Evolutionary conservation across 2,329 filamentous ascomycete genomes (phyloP).

Genomic region (Fusarium virguliforme): DNA sequence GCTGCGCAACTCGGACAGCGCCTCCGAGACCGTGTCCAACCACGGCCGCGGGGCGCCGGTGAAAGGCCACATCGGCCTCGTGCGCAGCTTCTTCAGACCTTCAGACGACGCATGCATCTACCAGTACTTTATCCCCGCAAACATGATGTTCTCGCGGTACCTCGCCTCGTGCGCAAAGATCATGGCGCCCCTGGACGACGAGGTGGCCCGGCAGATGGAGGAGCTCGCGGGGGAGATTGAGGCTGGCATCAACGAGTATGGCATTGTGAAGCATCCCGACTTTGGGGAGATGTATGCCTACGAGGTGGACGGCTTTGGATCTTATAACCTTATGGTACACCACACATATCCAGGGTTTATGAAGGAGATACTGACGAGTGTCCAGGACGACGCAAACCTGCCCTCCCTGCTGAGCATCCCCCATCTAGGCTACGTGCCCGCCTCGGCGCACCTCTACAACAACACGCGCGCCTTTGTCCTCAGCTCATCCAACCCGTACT

Average conservation of each 20-base stretch:
- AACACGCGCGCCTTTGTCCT: slow-evolving; percentile 85
- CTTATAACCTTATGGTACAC: slow-evolving; percentile 68
- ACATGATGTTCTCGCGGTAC: slow-evolving; percentile 84
- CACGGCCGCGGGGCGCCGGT: slow-evolving; percentile 86
- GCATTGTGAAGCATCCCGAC: slow-evolving; percentile 73
- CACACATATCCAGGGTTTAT: not conserved
- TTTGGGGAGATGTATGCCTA: slow-evolving; percentile 79
- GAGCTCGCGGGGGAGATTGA: slow-evolving; percentile 71
- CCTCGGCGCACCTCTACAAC: slow-evolving; percentile 76
- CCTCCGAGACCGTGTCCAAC: slow-evolving; percentile 87
- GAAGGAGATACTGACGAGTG: not conserved
- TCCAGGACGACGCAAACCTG: slow-evolving; percentile 73
- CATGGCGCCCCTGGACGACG: slow-evolving; percentile 63
- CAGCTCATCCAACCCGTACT: slow-evolving; percentile 82
- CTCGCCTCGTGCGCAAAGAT: slow-evolving; percentile 67
- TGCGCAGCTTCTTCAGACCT: slow-evolving; percentile 90
- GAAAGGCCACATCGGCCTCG: slow-evolving; percentile 82
- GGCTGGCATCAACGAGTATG: slow-evolving; percentile 78
- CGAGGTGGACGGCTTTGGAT: slow-evolving; percentile 80
- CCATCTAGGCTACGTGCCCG: slow-evolving; percentile 70
- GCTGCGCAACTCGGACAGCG: slow-evolving; percentile 78
- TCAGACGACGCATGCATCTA: slow-evolving; percentile 90
- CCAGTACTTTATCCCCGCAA: slow-evolving; percentile 90
- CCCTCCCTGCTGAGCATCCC: slow-evolving; percentile 74
- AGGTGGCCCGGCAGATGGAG: slow-evolving; percentile 72